Evolutionary conservation across 768 basidiomycete species (phyloP), one percentile per base, ranked within the genome.

Genomic region (Trametes gibbosa): DNA sequence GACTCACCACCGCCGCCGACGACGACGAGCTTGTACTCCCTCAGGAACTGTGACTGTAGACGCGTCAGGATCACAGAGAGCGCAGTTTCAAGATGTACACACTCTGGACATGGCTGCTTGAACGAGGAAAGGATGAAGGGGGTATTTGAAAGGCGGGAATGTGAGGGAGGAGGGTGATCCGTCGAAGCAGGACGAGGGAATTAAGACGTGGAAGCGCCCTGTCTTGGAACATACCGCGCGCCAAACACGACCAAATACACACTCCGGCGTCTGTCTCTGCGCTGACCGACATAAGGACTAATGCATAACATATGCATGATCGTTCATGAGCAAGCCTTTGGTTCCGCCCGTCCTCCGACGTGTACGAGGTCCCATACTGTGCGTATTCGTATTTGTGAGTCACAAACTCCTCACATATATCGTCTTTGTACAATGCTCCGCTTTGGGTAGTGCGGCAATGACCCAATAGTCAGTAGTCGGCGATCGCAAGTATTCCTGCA

Each of bases 11-110:
- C 96, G 70, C 96, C 96, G 49, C 96, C 96, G 62, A 98, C 96
- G 63, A 98, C 96, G 64, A 98, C 96, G 59, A 98, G 86, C 80
- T 98, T 98, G 79, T 98, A 98, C 73, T 98, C 96, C 68, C 95
- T 81, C 74, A 98, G 77, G 79, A 94, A 94, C 71, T 89, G 88
- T 63, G 91, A 89, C 88, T 92, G 59, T 21, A 29, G 37, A 27
- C 53, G 35, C 4, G 34, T 54, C 3, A 58, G 40, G 21, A 39
- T n/a, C 5, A 13, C 13, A 1, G 34, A 19, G 19, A 23, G 16
- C 0, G n/a, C n/a, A 3, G n/a, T 10, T 23, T 43, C 27, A 42
- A 39, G 12, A 7, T 23, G 23, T 27, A 66, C 71, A n/a, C 34
- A 74, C 73, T 66, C 72, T 69, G 27, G 73, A 74, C 73, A 74